These are phyloP conservation scores for Pelargonium nanum DNA, from an alignment of 345 rosid species.

Conservation along the genomic window DNA sequence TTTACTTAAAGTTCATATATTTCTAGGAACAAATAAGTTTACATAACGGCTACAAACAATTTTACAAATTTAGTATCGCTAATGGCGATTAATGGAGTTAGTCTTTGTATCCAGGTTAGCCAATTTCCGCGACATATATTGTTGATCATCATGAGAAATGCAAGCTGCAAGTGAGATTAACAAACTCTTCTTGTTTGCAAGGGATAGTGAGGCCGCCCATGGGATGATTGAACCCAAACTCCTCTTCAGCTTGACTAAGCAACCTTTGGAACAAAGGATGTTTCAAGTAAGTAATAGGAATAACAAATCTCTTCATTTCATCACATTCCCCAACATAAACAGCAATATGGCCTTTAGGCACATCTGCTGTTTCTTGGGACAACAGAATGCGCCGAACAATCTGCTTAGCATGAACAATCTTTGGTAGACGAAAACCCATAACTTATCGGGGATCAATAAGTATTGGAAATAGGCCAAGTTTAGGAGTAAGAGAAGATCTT, in stretches of 20 bases:
- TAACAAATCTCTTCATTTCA: slow-evolving; percentile 25
- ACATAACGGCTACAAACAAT: neutral
- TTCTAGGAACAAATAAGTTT: neutral
- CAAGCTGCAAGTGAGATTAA: slow-evolving; percentile 6
- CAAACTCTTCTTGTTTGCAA: slow-evolving; percentile 26
- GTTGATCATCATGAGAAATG: neutral
- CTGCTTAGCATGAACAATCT: slow-evolving; percentile 9
- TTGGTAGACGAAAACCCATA: slow-evolving; percentile 10
- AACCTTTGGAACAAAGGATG: slow-evolving; percentile 24
- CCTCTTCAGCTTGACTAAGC: slow-evolving; percentile 26
- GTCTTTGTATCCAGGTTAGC: too few species aligned
- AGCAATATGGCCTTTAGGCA: slow-evolving; percentile 23
- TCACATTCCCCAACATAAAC: slow-evolving; percentile 30
- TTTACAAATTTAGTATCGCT: neutral
- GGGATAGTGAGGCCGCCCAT: slow-evolving; percentile 36
- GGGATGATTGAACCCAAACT: slow-evolving; percentile 31
- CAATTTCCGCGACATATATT: too few species aligned
- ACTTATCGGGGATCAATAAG: too few species aligned
- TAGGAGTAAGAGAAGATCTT: neutral
- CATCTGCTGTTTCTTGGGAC: neutral
- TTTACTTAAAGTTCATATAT: neutral
- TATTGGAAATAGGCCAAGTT: neutral
- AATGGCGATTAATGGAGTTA: neutral
- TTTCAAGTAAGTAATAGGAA: slow-evolving; percentile 25
- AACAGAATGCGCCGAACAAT: slow-evolving; percentile 1